Percentiles rank a stretch among this genome's conserved stretches.
Conservation (phyloP, 139 green algal species). For the Chlorella sp. region DNA sequence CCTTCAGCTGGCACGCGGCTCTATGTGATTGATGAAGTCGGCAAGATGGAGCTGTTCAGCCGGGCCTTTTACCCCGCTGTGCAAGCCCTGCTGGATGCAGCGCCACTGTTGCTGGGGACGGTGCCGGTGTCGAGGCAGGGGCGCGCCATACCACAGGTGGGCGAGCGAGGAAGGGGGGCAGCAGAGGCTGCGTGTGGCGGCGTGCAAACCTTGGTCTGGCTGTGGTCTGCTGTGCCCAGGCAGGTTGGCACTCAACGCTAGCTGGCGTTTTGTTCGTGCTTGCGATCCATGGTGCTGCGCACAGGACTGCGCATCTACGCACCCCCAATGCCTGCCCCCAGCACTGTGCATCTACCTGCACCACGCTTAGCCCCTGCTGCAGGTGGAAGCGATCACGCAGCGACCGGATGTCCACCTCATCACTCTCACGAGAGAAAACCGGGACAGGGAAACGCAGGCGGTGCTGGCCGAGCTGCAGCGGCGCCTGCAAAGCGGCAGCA, state of each 20-base stretch:
- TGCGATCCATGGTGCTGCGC: not conserved
- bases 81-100: conserved; percentile 8
- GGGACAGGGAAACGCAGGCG: conserved; percentile 20
- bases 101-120: conserved; percentile 42
- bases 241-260: not conserved
- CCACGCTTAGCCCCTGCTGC: not conserved
- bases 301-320: no score
- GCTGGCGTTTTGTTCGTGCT: not conserved
- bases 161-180: not conserved
- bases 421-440: conserved; percentile 30
- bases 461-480: not conserved
- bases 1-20: not conserved
- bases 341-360: not conserved
- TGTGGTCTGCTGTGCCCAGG: not conserved
- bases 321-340: no score
- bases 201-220: no score
- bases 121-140: conserved; percentile 15
- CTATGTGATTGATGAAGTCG: conserved; percentile 52
- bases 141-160: conserved; percentile 34
- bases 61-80: conserved; percentile 44
- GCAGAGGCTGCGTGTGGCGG: no score
- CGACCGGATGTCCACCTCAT: conserved; percentile 43
- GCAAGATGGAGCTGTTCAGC: conserved; percentile 54
- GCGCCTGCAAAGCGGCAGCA: no score
- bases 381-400: conserved; percentile 41